Base-by-base conservation (phyloP, 1,284 basidiomycete genomes). In the Ustilago loliicola region DNA sequence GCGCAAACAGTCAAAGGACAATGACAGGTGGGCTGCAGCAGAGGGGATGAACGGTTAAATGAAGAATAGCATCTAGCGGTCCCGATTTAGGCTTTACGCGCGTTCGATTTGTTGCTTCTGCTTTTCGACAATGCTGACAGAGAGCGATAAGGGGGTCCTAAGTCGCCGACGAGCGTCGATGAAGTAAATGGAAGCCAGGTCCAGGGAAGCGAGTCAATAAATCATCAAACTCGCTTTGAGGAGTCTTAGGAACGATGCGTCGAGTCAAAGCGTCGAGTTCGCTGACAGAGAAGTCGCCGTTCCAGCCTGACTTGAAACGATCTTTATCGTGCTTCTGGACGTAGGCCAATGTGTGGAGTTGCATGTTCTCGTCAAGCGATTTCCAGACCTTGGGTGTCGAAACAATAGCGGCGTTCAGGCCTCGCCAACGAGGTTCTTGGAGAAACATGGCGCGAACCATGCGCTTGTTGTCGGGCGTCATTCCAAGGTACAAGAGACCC, bases 301-400 rank as follows among this genome's bases (percentile, higher is more conserved):
- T 21, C 23, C 59, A 13, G 2, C 17, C n/a, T 1, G 36, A 0
- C 1, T 66, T 17, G 11, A 66, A 23, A 1, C 13, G 27, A 0
- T 8, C 8, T 8, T 17, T 1, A 2, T 53, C 2, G 17, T 21
- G 6, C 2, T 19, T n/a, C 3, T 34, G 17, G 17, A 66, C n/a
- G 5, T 50, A 11, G 17, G 57, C 57, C 23, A 66, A 60, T 0
- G 38, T 48, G 51, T 66, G 64, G 6, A 66, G 51, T 23, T 60
- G 64, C 11, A 66, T 40, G 8, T 38, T 53, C 23, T 59, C 30
- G 1, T 38, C 17, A 15, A 66, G 13, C 7, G 56, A 60, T 2
- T 13, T 59, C 57, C 64, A 66, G 32, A 21, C 21, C n/a, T 66
- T 23, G 0, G 64, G 64, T 3, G 64, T 59, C 7, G 64, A 60